These are phyloP conservation scores for Colletotrichum sp. DNA, from an alignment of 2,329 filamentous ascomycete genomes.

Conservation along the genomic window DNA sequence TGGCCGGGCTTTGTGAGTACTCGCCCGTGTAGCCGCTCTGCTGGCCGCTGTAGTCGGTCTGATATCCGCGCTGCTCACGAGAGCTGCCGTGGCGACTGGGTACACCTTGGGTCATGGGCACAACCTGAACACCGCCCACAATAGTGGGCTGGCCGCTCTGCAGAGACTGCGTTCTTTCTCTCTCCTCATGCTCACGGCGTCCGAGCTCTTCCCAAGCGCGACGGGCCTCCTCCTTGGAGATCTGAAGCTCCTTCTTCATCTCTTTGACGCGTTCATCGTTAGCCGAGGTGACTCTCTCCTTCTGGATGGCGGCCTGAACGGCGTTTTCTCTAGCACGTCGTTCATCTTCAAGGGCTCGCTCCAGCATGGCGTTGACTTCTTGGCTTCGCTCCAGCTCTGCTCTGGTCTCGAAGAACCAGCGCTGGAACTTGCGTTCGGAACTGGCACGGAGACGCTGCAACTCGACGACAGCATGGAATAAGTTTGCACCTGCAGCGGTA, in stretches of 20 bases:
- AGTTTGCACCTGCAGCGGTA: conserved; percentile 94
- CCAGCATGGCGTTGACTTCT: conserved; percentile 82
- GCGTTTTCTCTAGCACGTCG: conserved; percentile 72
- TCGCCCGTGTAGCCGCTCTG: conserved; percentile 37
- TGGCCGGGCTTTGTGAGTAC: conserved; percentile 46
- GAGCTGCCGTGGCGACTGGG: conserved; percentile 58
- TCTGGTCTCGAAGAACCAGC: conserved; percentile 97
- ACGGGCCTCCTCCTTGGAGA: conserved; percentile 94
- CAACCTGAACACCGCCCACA: conserved; percentile 92
- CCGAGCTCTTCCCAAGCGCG: conserved; percentile 98
- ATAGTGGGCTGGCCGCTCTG: conserved; percentile 87
- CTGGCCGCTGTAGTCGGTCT: conserved; percentile 30
- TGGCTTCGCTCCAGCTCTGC: conserved; percentile 84
- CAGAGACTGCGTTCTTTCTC: conserved; percentile 84
- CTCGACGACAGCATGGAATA: conserved; percentile 98
- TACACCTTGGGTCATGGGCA: conserved; percentile 83
- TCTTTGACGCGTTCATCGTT: conserved; percentile 83
- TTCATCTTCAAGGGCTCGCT: conserved; percentile 77
- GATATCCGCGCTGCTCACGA: conserved; percentile 38
- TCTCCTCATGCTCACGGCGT: conserved; percentile 88
- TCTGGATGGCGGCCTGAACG: conserved; percentile 67
- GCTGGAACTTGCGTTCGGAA: conserved; percentile 96
- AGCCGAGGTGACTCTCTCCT: conserved; percentile 71
- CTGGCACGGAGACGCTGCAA: conserved; percentile 91
- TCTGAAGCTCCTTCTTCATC: conserved; percentile 90